phyloP scores from a whole-genome alignment of 345 rosid species.

The Rhizophora mangle region DNA sequence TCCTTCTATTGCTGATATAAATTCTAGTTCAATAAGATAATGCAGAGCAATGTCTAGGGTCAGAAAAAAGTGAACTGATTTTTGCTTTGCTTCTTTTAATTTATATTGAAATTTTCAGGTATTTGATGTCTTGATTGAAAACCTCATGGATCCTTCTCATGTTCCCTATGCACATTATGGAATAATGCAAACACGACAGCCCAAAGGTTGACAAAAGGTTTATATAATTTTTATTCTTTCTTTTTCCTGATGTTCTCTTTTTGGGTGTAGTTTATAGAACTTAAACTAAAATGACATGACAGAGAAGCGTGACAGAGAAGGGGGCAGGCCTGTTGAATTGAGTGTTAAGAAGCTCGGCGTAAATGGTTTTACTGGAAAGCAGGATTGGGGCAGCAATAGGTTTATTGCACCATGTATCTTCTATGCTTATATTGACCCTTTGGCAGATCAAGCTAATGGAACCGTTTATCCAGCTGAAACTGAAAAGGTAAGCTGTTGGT shows the following conservation, averaged over 20 bases:
- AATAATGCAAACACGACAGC: conserved; percentile 43
- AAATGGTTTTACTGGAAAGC: conserved; percentile 56
- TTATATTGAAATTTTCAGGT: conserved; percentile 39
- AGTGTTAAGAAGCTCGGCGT: conserved; percentile 44
- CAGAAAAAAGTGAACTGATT: neutral
- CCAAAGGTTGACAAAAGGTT: conserved; percentile 36
- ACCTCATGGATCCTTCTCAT: conserved; percentile 93
- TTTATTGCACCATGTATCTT: conserved; percentile 75
- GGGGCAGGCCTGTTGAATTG: conserved; percentile 69
- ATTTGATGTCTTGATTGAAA: conserved; percentile 78
- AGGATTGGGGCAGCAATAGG: conserved; percentile 53
- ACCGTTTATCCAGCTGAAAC: conserved; percentile 35
- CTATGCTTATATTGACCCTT: conserved; percentile 42
- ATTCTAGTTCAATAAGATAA: neutral
- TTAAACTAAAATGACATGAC: conserved; percentile 22
- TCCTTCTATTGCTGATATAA: neutral
- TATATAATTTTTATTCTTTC: neutral
- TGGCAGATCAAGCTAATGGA: conserved; percentile 40
- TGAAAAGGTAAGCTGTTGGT: conserved; percentile 32
- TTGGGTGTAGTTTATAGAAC: neutral
- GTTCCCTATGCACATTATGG: conserved; percentile 91
- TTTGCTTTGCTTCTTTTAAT: neutral
- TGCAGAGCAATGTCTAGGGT: neutral
- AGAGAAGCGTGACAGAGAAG: conserved; percentile 82
- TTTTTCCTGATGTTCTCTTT: neutral